Base-by-base conservation (phyloP, 305 asterid genomes). In the Fraxinus velutina region DNA sequence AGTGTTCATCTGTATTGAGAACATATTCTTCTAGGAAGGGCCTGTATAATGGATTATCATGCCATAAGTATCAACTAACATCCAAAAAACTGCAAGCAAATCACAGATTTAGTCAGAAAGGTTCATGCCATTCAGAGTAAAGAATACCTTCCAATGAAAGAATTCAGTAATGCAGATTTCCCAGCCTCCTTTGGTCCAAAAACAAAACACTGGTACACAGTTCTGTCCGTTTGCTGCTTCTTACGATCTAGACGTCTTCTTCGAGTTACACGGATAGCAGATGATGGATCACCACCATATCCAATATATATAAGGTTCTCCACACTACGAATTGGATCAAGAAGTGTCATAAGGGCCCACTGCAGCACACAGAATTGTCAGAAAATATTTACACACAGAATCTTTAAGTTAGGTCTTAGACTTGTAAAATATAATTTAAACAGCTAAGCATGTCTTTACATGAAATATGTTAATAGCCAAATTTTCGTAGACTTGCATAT, bases 311-410 rank as follows among this genome's bases (percentile, higher is more conserved):
- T 89, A 79, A 96, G 98, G 88, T 91, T 88, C 90, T 94, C 99
- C 78, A 94, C 90, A 76, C 93, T 89, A 83, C 86, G 91, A 79
- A 94, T 86, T 76, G 99, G 97, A 81, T 96, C 98, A 79, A 94
- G 87, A 89, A 96, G 97, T 73, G 97, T 90, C 97, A 94, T 94
- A 82, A 96, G 93, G 76, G 96, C 90, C 99, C 99, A 96, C 99
- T 94, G 96, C 86, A 83, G 10, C 17, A 79, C 29, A 86, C 55
- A 52, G 50, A 84, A 66, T 68, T 47, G 57, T 81, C 77, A 79
- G 81, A 66, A 32, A 81, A 47, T 50, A 47, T 29, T 52, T 36
- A 75, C 22, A 52, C 70, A 79, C 22, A 76, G 62, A 66, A 29
- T n/a, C 42, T 50, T 66, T 50, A 73, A 78, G 75, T n/a, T 72